Conservation (phyloP, 331 rosid species). For the Pyrus hybrid region DNA sequence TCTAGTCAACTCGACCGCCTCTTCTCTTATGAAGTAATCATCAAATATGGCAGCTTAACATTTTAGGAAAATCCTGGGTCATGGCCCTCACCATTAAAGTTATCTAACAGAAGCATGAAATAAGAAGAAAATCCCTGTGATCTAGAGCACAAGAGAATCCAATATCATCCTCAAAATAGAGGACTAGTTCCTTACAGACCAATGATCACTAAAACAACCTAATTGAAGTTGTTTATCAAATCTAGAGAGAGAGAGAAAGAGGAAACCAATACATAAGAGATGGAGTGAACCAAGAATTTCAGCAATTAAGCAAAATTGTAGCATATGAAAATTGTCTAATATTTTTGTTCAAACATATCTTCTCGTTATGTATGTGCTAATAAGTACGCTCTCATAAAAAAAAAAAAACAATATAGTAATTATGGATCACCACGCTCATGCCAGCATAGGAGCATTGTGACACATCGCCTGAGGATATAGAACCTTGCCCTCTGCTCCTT, state of each 20-base stretch:
- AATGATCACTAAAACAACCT: not conserved
- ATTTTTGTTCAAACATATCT: not conserved
- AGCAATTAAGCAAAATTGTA: not conserved
- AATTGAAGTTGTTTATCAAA: not conserved
- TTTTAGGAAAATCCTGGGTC: not conserved
- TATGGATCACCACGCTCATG: slow-evolving; percentile 37
- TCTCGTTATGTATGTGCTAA: not conserved
- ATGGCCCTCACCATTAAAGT: not conserved
- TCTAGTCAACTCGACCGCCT: not conserved
- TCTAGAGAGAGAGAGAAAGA: not conserved
- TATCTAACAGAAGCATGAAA: not conserved
- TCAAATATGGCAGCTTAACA: not conserved
- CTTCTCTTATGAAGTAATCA: not conserved
- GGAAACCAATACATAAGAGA: not conserved
- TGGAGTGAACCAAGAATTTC: not conserved
- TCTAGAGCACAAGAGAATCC: not conserved
- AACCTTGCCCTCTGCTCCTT: slow-evolving; percentile 69
- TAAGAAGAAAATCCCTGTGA: not conserved
- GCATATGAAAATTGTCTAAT: not conserved
- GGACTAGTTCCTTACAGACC: not conserved
- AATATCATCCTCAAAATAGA: not conserved
- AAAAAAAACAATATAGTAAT: not conserved
- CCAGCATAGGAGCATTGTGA: slow-evolving; percentile 75
- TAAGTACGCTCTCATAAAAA: not conserved
- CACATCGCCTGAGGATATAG: slow-evolving; percentile 66